A percentile compares a stretch with the other conserved stretches of the same genome.
phyloP scores from a whole-genome alignment of 345 rosid species.

The Syzygium grande region DNA sequence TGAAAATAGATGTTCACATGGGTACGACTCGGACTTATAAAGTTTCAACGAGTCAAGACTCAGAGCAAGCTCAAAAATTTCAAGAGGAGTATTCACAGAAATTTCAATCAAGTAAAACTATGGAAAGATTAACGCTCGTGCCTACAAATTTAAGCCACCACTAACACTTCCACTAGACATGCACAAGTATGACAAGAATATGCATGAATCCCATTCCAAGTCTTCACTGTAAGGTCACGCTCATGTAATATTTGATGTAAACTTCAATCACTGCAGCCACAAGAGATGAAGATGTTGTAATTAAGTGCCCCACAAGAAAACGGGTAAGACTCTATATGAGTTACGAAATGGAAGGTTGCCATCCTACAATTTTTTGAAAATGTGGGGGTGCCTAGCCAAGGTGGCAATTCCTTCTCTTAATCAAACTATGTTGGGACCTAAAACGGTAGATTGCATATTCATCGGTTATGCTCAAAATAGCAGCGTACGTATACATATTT shows the following conservation, averaged over 20 bases:
- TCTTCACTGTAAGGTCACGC: neutral
- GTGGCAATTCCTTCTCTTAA: no score
- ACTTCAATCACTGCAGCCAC: neutral
- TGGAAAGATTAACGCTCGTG: neutral
- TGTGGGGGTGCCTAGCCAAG: no score
- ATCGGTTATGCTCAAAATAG: no score
- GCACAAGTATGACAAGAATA: neutral
- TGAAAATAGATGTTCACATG: neutral
- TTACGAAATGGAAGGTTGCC: no score
- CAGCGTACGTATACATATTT: no score
- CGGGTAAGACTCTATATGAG: no score
- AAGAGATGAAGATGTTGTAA: neutral
- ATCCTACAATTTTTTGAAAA: no score
- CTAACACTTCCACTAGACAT: neutral
- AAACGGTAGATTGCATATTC: no score
- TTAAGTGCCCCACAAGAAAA: no score
- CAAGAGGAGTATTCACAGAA: neutral
- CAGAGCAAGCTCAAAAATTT: neutral
- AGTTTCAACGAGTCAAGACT: neutral
- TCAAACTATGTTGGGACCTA: no score
- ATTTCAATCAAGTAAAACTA: neutral
- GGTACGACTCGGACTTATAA: neutral
- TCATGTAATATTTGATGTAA: neutral
- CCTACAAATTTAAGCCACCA: neutral
- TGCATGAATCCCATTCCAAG: neutral